Percentiles rank a stretch among this genome's conserved stretches.
These are phyloP conservation scores for Magnaporthales sp. DNA, from an alignment of 2,329 filamentous ascomycete genomes.

Conservation along the genomic window DNA sequence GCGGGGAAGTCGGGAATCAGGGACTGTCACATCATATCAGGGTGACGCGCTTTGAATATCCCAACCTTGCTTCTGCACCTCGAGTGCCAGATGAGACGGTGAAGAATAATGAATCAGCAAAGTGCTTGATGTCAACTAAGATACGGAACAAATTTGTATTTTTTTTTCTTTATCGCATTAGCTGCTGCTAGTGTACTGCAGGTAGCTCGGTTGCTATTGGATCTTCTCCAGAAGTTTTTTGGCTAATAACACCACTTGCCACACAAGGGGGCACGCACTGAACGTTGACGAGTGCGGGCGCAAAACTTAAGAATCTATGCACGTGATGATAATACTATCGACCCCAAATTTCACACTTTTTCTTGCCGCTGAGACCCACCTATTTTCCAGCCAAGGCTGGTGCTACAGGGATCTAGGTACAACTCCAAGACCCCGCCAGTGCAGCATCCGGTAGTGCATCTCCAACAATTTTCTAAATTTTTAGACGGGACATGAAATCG, in stretches of 20 bases:
- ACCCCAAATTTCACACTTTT: not conserved
- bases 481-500: not conserved
- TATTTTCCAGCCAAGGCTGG: not conserved
- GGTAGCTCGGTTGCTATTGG: not conserved
- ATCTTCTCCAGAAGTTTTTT: not conserved
- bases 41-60: not conserved
- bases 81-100: not conserved
- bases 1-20: not conserved
- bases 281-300: not conserved
- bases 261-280: not conserved
- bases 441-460: not conserved
- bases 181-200: not conserved
- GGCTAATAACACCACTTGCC: not conserved
- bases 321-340: not conserved
- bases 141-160: not conserved
- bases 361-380: not conserved
- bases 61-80: not conserved
- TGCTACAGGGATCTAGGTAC: not conserved
- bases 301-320: not conserved
- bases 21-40: conserved; percentile 7
- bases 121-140: not conserved
- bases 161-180: not conserved
- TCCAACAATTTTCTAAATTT: not conserved
- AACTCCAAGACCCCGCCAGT: not conserved
- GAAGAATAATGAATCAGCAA: not conserved